These are phyloP conservation scores for Colletotrichum sp. DNA, from an alignment of 2,329 filamentous ascomycete species.

Conservation along the genomic window DNA sequence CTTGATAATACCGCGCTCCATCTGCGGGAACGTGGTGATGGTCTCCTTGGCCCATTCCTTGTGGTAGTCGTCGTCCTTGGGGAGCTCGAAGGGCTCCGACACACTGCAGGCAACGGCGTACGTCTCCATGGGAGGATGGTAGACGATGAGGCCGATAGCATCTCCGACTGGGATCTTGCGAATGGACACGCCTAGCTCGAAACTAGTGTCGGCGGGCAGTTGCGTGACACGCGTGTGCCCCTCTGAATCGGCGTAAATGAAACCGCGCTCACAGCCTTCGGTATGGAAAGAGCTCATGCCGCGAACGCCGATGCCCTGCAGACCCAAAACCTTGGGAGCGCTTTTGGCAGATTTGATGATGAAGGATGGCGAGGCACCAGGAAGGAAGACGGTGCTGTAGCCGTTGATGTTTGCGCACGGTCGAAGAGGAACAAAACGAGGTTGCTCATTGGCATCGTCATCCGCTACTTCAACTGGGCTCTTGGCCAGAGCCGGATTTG, in stretches of 20 bases:
- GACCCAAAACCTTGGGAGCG: conserved; percentile 73
- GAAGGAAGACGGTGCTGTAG: conserved; percentile 82
- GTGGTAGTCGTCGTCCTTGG: conserved; percentile 85
- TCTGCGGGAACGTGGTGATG: conserved; percentile 65
- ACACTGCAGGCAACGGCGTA: conserved; percentile 79
- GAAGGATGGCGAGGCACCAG: conserved; percentile 80
- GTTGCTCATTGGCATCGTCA: conserved; percentile 52
- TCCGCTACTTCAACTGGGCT: conserved; percentile 53
- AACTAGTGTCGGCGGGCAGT: conserved; percentile 69
- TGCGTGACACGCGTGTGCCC: conserved; percentile 77
- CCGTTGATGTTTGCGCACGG: conserved; percentile 72
- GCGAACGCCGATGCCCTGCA: conserved; percentile 72
- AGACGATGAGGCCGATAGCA: conserved; percentile 76
- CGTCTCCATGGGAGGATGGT: conserved; percentile 75
- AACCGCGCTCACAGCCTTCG: conserved; percentile 77
- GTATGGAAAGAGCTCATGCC: conserved; percentile 80
- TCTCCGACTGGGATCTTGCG: conserved; percentile 73
- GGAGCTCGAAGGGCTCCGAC: conserved; percentile 77
- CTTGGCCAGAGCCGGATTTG: conserved; percentile 71
- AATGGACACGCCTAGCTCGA: conserved; percentile 79
- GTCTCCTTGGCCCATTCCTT: conserved; percentile 81
- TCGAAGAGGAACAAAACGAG: conserved; percentile 59
- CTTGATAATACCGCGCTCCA: conserved; percentile 76
- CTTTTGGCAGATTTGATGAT: conserved; percentile 83
- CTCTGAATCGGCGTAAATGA: conserved; percentile 79